These are phyloP conservation scores for Sphaerulina musiva DNA, from an alignment of 2,329 filamentous ascomycete genomes.

Conservation along the genomic window DNA sequence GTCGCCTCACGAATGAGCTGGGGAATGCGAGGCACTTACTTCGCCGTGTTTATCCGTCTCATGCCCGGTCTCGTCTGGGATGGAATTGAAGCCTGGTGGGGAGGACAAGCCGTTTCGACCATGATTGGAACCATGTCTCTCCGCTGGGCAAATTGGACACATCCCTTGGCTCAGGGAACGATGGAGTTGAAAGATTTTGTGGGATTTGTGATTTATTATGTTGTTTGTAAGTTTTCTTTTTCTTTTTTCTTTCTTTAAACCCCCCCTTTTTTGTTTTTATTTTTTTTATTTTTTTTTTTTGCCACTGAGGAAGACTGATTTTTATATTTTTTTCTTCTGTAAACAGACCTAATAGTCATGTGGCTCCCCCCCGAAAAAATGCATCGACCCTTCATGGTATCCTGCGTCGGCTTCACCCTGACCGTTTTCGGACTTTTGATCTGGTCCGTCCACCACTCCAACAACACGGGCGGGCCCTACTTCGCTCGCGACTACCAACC, in stretches of 20 bases:
- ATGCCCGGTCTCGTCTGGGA: slow-evolving; percentile 16
- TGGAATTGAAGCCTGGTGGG: slow-evolving; percentile 17
- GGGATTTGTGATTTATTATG: slow-evolving; percentile 16
- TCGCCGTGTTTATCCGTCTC: slow-evolving; percentile 13
- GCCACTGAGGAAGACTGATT: too few relatives aligned
- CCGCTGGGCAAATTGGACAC: slow-evolving; percentile 13
- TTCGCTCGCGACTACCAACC: slow-evolving; percentile 14
- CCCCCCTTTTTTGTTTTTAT: too few relatives aligned
- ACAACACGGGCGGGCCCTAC: slow-evolving; percentile 13
- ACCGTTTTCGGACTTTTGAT: slow-evolving; percentile 14
- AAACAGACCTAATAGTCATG: slow-evolving; percentile 10
- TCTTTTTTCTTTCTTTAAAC: too few relatives aligned
- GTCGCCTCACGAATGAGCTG: slow-evolving; percentile 12
- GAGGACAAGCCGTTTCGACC: slow-evolving; percentile 12
- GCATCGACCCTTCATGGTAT: slow-evolving; percentile 12
- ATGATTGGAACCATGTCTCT: slow-evolving; percentile 16
- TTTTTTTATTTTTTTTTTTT: too few relatives aligned
- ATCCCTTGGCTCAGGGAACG: slow-evolving; percentile 12
- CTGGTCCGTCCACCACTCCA: slow-evolving; percentile 13
- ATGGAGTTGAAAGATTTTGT: slow-evolving; percentile 17
- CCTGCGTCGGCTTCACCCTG: slow-evolving; percentile 10
- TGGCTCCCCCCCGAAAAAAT: slow-evolving; percentile 16
- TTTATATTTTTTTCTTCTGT: too few relatives aligned
- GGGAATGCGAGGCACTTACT: slow-evolving; percentile 13
- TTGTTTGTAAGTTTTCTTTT: slow-evolving; percentile 6